Evolutionary conservation across 2,329 filamentous ascomycete species (phyloP), one percentile per base, ranked within the genome.

Genomic region (Diplodia seriata): DNA sequence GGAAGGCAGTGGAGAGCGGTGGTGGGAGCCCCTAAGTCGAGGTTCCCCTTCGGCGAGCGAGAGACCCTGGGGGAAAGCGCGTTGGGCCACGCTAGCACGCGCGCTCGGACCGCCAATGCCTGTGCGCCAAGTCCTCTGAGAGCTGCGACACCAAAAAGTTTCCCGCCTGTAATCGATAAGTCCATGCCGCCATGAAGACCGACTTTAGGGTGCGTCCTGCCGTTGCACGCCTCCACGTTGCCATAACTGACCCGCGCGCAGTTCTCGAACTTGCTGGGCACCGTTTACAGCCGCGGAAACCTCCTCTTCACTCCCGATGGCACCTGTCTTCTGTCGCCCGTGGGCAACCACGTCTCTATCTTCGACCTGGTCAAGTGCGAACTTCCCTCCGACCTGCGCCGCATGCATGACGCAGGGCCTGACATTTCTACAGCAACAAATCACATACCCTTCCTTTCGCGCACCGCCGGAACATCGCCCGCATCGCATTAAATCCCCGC

Each of bases 211-310:
- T 96, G 82, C 71, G 80, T 68, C 69, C 66, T 54, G 68, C 31
- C 47, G 26, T 15, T 49, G 33, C n/a, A 9, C 3, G 6, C 20
- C 15, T 4, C 15, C 15, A 7, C 23, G 4, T 12, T 8, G 9
- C 55, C 68, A n/a, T 9, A n/a, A 23, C 73, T 82, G 68, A 81
- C 69, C 29, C 14, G 29, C 50, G 26, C 29, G 15, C 9, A 97
- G 94, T 99, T 99, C 83, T 97, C 94, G 79, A 99, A 98, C 82
- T 87, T 99, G 79, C 88, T 99, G 76, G 96, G 95, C 78, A 99
- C 95, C 73, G 95, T 99, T 78, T 99, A 98, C 85, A 93, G 93
- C 84, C 92, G 94, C 87, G 95, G 96, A 81, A 99, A 98, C 80
- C 87, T 99, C 76, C 87, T 97, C 78, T 99, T 96, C 84, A 96